These are phyloP conservation scores for Ustilago curta DNA, from an alignment of 1,284 basidiomycete genomes.

Conservation along the genomic window DNA sequence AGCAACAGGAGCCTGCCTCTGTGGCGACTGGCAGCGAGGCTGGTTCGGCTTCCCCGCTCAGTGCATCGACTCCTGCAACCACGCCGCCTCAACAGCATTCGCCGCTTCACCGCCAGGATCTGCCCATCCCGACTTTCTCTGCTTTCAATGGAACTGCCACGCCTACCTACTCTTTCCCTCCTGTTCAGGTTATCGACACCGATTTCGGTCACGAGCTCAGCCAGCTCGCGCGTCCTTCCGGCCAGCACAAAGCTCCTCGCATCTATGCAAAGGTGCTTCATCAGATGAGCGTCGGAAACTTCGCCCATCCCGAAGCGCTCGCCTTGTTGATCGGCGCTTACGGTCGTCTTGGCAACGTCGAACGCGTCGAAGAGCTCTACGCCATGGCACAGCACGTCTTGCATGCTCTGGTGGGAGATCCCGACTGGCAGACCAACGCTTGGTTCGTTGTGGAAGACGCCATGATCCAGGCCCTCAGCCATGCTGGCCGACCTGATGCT, in stretches of 20 bases:
- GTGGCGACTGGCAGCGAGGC: slow-evolving; percentile 20
- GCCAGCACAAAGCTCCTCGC: slow-evolving; percentile 32
- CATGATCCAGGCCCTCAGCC: slow-evolving; percentile 66
- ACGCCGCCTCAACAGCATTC: slow-evolving; percentile 33
- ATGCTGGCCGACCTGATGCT: slow-evolving; percentile 56
- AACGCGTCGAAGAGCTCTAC: slow-evolving; percentile 72
- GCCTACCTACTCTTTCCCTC: slow-evolving; percentile 32
- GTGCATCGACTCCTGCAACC: slow-evolving; percentile 26
- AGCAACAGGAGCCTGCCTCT: slow-evolving; percentile 4
- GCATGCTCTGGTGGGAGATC: slow-evolving; percentile 49
- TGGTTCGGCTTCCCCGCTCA: slow-evolving; percentile 19
- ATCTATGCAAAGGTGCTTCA: slow-evolving; percentile 34
- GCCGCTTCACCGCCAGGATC: slow-evolving; percentile 42
- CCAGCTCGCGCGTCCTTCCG: slow-evolving; percentile 16
- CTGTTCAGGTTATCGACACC: slow-evolving; percentile 58
- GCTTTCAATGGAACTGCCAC: slow-evolving; percentile 3
- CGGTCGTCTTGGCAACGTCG: slow-evolving; percentile 72
- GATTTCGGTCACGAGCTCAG: slow-evolving; percentile 47
- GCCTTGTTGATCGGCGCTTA: slow-evolving; percentile 56
- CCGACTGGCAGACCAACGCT: slow-evolving; percentile 70
- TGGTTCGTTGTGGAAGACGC: slow-evolving; percentile 63
- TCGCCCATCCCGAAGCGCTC: slow-evolving; percentile 53
- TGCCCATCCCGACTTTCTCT: slow-evolving; percentile 26
- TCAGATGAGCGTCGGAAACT: slow-evolving; percentile 51
- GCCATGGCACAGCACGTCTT: slow-evolving; percentile 71